Base-by-base conservation (phyloP, 257 asterid genomes). In the Przewalskia tangutica region DNA sequence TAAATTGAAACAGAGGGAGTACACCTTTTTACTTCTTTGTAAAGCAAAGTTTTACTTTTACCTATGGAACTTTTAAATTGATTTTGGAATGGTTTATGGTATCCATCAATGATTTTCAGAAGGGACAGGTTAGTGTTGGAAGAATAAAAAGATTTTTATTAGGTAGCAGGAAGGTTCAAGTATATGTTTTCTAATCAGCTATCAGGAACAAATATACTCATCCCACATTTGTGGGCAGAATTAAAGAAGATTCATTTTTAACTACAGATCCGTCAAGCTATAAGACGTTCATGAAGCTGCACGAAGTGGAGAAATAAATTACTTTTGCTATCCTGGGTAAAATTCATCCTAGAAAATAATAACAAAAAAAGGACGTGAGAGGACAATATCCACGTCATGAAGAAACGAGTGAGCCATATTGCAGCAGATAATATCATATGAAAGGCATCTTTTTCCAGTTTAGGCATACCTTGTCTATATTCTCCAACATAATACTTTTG, bases 401-500 rank as follows among this genome's bases (percentile, higher is more conserved):
- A 54, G 51, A 64, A 34, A 32, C 27, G 6, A 8, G 51, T 16
- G 20, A 76, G 46, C 70, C 40, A 77, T 18, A 78, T 36, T n/a
- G 32, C 64, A 11, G 66, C 20, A 55, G 42, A 17, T 46, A 75
- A 50, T 75, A 50, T 75, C 80, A 75, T 27, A 50, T 50, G 11
- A 11, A 8, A 20, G n/a, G 60, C 13, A 36, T 17, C 54, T 34
- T 27, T 16, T 18, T 42, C 46, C 50, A 46, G 82, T 84, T 60
- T 60, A 62, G 68, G 58, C 85, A 20, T 89, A 95, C 98, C 98
- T 86, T 90, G 90, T 91, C 97, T 84, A 95, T 93, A 77, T 95
- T 95, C 89, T 92, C 97, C 81, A 89, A 89, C 98, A 95, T 93
- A 81, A 95, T 87, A 81, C 91, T 91, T 88, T 91, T 94, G 81